Conservation (phyloP, 1,284 basidiomycete species). For the Apiotrichum sp. region DNA sequence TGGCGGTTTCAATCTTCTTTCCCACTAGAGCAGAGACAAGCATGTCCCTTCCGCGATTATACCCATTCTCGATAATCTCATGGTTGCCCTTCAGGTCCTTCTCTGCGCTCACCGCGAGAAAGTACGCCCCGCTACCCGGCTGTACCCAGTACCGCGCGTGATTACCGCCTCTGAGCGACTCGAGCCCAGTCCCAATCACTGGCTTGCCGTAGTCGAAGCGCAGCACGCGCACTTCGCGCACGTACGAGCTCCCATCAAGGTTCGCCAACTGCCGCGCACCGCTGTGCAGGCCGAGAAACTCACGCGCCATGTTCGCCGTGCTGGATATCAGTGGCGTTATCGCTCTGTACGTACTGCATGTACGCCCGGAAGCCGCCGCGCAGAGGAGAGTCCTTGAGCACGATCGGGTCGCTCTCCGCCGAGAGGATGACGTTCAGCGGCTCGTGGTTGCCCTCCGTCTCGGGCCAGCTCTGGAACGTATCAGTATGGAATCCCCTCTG, state of each 20-base stretch:
- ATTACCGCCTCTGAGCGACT: slow-evolving; percentile 80
- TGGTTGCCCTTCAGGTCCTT: slow-evolving; percentile 57
- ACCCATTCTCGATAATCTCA: slow-evolving; percentile 57
- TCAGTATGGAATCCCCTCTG: neutral
- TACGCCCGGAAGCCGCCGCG: slow-evolving; percentile 77
- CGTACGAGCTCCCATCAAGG: slow-evolving; percentile 71
- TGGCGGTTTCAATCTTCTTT: slow-evolving; percentile 54
- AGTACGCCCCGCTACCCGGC: slow-evolving; percentile 64
- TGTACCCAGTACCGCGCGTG: slow-evolving; percentile 90
- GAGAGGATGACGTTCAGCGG: slow-evolving; percentile 83
- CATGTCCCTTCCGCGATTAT: slow-evolving; percentile 64
- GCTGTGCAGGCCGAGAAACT: slow-evolving; percentile 76
- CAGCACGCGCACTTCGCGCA: slow-evolving; percentile 69
- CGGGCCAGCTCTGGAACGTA: neutral
- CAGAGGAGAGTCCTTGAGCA: slow-evolving; percentile 59
- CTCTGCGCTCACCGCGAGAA: slow-evolving; percentile 76
- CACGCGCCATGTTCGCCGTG: slow-evolving; percentile 46
- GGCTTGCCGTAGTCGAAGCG: slow-evolving; percentile 74
- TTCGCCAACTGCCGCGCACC: slow-evolving; percentile 67
- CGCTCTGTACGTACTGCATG: slow-evolving; percentile 52
- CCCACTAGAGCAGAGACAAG: slow-evolving; percentile 63
- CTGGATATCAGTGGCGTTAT: slow-evolving; percentile 9
- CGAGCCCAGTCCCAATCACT: slow-evolving; percentile 68
- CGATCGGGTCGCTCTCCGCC: slow-evolving; percentile 65
- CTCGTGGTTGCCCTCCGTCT: slow-evolving; percentile 55